Base-by-base conservation (phyloP, 2,329 filamentous ascomycete genomes). In the Epichloe gansuensis region DNA sequence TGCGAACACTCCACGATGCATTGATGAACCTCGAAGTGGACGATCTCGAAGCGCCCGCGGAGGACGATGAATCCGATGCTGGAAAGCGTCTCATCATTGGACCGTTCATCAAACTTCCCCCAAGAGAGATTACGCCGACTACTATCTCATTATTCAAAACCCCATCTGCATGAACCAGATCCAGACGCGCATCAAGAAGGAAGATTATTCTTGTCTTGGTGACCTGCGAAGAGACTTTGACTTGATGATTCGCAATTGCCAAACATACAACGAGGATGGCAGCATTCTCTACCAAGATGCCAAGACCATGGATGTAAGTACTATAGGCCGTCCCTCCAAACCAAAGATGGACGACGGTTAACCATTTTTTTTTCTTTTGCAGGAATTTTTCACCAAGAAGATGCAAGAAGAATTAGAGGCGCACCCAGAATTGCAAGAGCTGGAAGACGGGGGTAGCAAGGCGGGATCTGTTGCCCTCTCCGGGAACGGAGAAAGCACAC, bases 161-260 rank as follows among this genome's bases (percentile, higher is more conserved):
- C 93, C 93, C 0, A 96, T 98, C 64, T 91, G 88, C 64, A 95
- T 97, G 86, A 93, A 95, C 61, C 84, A 90, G 67, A 95, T 98
- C 63, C 83, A 88, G 66, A 88, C 86, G 66, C 91, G 89, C 75
- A 95, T 98, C 72, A 96, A 95, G 74, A 91, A 88, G 69, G 88
- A 94, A 64, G 88, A 96, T 65, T 98, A 98, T 69, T 82, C 81
- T 60, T 86, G 80, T 62, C 71, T 96, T 55, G 82, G 80, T 64
- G 88, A 91, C 60, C 82, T 98, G 76, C 80, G 82, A 52, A 82
- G 80, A 59, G 94, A 98, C 64, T 83, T 98, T 57, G 81, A 83
- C 49, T 72, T 91, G 57, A 80, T 98, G 69, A 93, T 91, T 67
- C 82, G 79, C 65, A 98, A 98, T 68, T 95, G 91, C 59, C 82